These are phyloP conservation scores for Pholiota molesta DNA, from an alignment of 768 basidiomycete genomes.

Conservation along the genomic window DNA sequence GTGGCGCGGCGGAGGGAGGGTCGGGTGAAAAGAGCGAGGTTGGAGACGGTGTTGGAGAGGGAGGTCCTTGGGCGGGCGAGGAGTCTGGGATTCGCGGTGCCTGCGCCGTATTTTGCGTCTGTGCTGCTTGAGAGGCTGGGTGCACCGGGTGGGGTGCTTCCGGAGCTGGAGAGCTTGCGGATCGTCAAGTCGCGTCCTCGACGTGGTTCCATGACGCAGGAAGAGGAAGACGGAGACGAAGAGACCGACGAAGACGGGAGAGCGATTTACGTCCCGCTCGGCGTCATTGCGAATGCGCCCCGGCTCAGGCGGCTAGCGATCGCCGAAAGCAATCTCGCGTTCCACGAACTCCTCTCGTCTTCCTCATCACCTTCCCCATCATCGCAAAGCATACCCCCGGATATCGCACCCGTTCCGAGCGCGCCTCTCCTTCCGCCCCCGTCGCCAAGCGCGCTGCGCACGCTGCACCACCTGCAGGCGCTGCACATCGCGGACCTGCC, in stretches of 20 bases:
- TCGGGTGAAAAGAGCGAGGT: background rate
- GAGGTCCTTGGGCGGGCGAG: background rate
- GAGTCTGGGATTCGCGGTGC: conserved; percentile 2
- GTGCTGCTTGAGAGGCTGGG: background rate
- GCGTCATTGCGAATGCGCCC: background rate
- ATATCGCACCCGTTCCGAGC: background rate
- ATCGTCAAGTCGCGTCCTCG: background rate
- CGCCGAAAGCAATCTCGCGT: conserved; percentile 1
- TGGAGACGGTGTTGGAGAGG: background rate
- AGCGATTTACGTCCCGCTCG: background rate
- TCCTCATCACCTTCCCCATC: background rate
- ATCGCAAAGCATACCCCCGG: background rate
- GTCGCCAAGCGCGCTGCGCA: background rate
- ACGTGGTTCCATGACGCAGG: background rate
- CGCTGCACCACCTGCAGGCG: background rate
- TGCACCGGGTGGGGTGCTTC: background rate
- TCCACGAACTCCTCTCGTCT: background rate
- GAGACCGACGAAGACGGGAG: background rate
- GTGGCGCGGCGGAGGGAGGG: background rate
- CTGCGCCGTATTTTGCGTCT: background rate
- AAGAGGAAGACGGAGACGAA: background rate
- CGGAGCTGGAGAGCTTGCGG: background rate
- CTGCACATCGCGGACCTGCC: conserved; percentile 6
- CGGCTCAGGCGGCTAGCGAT: conserved; percentile 1
- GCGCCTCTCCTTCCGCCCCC: no score